Evolutionary conservation across 2,329 filamentous ascomycete genomes (phyloP).

Genomic region (Fusarium equiseti): DNA sequence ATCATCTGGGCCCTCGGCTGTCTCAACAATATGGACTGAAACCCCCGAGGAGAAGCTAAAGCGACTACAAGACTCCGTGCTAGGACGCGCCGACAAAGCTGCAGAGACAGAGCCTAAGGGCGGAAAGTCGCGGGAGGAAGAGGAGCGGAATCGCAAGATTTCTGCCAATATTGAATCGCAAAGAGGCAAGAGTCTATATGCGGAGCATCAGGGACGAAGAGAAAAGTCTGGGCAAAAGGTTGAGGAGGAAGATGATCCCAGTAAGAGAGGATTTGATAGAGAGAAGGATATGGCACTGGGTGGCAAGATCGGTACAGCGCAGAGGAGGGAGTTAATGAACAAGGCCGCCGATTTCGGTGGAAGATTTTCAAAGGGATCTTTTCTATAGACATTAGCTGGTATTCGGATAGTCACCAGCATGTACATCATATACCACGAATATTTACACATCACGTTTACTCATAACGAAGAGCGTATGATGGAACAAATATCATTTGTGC

Average conservation of each 20-base stretch:
- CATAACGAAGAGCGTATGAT: slow-evolving; percentile 3
- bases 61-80: slow-evolving; percentile 82
- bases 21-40: slow-evolving; percentile 87
- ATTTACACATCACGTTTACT: slow-evolving; percentile 1
- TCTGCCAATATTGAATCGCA: slow-evolving; percentile 64
- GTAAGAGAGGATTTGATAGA: slow-evolving; percentile 86
- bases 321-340: slow-evolving; percentile 82
- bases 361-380: slow-evolving; percentile 82
- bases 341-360: slow-evolving; percentile 85
- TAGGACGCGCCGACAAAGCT: slow-evolving; percentile 72
- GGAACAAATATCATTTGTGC: slow-evolving; percentile 43
- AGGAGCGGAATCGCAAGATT: slow-evolving; percentile 63
- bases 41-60: slow-evolving; percentile 89
- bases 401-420: neutral
- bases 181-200: slow-evolving; percentile 69
- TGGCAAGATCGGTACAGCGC: slow-evolving; percentile 75
- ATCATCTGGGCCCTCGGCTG: slow-evolving; percentile 50
- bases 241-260: slow-evolving; percentile 88
- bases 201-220: slow-evolving; percentile 61
- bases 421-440: neutral
- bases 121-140: slow-evolving; percentile 64
- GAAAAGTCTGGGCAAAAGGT: slow-evolving; percentile 52
- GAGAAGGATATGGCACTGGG: slow-evolving; percentile 93
- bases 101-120: slow-evolving; percentile 56
- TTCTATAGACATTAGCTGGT: slow-evolving; percentile 55